Evolutionary conservation across 768 basidiomycete genomes (phyloP).

Genomic region (Terana coerulea): DNA sequence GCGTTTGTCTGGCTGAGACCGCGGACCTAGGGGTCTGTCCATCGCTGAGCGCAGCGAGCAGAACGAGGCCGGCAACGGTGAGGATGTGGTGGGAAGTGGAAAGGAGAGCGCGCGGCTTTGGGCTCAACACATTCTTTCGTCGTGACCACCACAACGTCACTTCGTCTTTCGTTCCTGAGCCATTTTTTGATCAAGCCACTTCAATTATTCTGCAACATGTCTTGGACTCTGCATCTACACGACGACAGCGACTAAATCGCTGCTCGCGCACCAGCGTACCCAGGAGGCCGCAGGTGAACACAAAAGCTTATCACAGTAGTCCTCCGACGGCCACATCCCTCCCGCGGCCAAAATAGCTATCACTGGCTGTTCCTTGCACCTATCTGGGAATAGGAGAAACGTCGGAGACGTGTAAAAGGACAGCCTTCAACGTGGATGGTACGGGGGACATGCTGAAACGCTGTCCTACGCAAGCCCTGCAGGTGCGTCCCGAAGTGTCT

Average conservation of each 20-base stretch:
- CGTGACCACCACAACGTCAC: conserved; percentile 13
- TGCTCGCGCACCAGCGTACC: too few species aligned
- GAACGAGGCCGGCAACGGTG: conserved; percentile 6
- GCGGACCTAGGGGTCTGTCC: conserved; percentile 59
- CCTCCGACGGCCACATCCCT: too few species aligned
- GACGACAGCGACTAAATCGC: too few species aligned
- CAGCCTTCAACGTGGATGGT: neutral
- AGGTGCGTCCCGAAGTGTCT: neutral
- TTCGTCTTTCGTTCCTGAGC: neutral
- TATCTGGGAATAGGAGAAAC: neutral
- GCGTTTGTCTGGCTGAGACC: conserved; percentile 61
- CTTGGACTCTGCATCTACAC: too few species aligned
- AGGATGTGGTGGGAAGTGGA: conserved; percentile 12
- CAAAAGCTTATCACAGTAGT: conserved; percentile 1
- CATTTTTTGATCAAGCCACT: neutral
- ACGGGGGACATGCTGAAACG: neutral
- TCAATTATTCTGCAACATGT: too few species aligned
- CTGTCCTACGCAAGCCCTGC: neutral
- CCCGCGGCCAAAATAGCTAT: neutral
- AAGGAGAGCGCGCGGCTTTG: conserved; percentile 8
- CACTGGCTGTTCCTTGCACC: neutral
- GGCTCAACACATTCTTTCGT: neutral
- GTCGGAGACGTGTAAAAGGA: neutral
- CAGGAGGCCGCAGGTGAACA: too few species aligned
- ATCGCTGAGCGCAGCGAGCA: conserved; percentile 25